Percentiles rank a stretch among this genome's conserved stretches.
These are phyloP conservation scores for Fusarium equiseti DNA, from an alignment of 2,329 filamentous ascomycete species.

Conservation along the genomic window DNA sequence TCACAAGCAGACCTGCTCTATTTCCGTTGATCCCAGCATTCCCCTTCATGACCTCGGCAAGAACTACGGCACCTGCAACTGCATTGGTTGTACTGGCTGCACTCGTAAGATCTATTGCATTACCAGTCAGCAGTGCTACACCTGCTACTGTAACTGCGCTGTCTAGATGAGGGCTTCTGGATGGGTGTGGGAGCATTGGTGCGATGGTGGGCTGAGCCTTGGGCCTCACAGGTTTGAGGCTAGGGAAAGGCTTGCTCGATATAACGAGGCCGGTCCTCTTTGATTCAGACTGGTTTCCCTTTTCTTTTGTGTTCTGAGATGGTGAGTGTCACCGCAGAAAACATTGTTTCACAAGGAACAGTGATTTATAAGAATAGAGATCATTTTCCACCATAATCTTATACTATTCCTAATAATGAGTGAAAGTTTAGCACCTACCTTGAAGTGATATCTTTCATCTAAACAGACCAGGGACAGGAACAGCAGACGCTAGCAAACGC, in stretches of 20 bases:
- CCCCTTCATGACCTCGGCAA: background rate
- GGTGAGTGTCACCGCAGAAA: no score
- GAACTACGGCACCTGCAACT: background rate
- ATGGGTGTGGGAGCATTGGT: no score
- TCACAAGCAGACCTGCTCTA: background rate
- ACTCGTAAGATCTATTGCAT: conserved; percentile 4
- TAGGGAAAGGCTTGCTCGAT: background rate
- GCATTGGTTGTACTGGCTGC: background rate
- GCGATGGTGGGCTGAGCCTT: background rate
- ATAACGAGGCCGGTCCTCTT: background rate
- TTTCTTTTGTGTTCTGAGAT: background rate
- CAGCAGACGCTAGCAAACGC: no score
- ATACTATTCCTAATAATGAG: accelerated
- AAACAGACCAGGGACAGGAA: no score
- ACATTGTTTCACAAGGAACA: background rate
- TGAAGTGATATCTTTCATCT: no score
- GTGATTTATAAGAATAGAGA: background rate
- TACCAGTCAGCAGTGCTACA: conserved; percentile 7
- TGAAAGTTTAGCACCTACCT: no score
- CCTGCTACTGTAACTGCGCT: conserved; percentile 6
- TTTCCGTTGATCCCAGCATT: accelerated
- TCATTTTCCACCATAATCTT: background rate
- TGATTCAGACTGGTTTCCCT: no score
- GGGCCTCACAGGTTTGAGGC: background rate
- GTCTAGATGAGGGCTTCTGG: background rate